Base-by-base conservation (phyloP, 352 stramenopile species). In the Globisporangium irregulare region DNA sequence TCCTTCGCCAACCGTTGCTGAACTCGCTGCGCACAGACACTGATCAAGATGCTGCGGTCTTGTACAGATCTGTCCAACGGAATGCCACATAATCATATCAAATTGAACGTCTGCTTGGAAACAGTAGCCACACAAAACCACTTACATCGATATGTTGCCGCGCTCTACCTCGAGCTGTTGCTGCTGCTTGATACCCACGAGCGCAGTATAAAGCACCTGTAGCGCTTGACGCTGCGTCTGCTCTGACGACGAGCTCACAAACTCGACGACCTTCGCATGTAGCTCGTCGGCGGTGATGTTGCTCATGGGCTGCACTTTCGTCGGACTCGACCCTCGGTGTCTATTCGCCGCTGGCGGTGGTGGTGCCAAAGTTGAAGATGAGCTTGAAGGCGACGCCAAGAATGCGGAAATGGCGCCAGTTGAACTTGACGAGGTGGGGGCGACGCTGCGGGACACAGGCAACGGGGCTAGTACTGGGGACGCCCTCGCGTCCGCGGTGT, bases 11-110 rank as follows among this genome's bases (percentile, higher is more conserved):
- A 77, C 14, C 38, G 57, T 29, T 72, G 34, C 0, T 77, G 78
- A 3, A 86, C 68, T 14, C 76, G 70, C 54, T 86, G 77, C 6
- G 75, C 69, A 29, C 71, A 75, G 15, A 83, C 74, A 50, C 72
- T 76, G 32, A 66, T 38, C 20, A 70, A 22, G 3, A 38, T 36
- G 8, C 41, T 43, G 6, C 59, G 58, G 24, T 81, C 75, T 18
- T 73, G 63, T n/a, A n/a, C 54, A 1, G 63, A 59, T 70, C 58
- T 77, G 43, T 51, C 18, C 20, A 24, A 24, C n/a, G 10, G 18
- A 51, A 51, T 24, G 43, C 22, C 6, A 24, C 43, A 51, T 4
- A 24, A 51, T 51, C 43, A 51, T 7, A 51, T 51, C 9, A 22
- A 51, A 43, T 10, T n/a, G 10, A 46, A 7, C 10, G 14, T 29